These are phyloP conservation scores for Picea engelmannii DNA, from an alignment of 83 land plant genomes.

Conservation along the genomic window DNA sequence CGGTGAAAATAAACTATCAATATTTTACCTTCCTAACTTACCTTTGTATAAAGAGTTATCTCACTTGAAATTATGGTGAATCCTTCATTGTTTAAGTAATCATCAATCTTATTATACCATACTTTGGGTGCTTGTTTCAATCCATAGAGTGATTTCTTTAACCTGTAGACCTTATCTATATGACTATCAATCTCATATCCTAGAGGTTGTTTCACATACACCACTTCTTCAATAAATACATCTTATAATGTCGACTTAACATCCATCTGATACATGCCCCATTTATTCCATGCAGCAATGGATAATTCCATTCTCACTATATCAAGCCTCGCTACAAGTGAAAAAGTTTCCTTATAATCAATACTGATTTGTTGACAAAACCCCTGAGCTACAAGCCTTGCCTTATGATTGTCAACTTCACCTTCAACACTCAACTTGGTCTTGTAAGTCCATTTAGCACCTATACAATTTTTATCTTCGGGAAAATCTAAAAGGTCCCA, in stretches of 20 bases:
- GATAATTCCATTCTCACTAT: slow-evolving; percentile 32
- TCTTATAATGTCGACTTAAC: slow-evolving; percentile 31
- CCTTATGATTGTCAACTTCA: slow-evolving; percentile 14
- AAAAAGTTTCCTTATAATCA: slow-evolving; percentile 32
- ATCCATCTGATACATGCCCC: slow-evolving; percentile 27
- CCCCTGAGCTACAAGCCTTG: slow-evolving; percentile 29
- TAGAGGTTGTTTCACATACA: slow-evolving; percentile 33
- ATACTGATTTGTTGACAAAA: slow-evolving; percentile 20
- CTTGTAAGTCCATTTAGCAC: slow-evolving; percentile 32
- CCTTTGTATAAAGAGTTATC: slow-evolving; percentile 10
- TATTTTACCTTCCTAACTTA: neutral
- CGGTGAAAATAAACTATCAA: neutral
- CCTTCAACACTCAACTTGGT: slow-evolving; percentile 11
- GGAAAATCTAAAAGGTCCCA: slow-evolving; percentile 29
- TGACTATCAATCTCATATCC: slow-evolving; percentile 14
- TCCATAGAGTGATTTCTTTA: slow-evolving; percentile 25
- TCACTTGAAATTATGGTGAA: slow-evolving; percentile 1
- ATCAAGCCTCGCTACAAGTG: slow-evolving; percentile 17
- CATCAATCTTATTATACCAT: slow-evolving; percentile 17
- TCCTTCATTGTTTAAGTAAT: no score
- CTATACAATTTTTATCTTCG: slow-evolving; percentile 5
- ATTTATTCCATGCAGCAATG: slow-evolving; percentile 27
- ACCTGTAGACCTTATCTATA: slow-evolving; percentile 30
- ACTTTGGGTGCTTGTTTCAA: slow-evolving; percentile 40
- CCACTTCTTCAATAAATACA: slow-evolving; percentile 24